Conservation (phyloP, 768 basidiomycete species). For the Kondoa subrosea region DNA sequence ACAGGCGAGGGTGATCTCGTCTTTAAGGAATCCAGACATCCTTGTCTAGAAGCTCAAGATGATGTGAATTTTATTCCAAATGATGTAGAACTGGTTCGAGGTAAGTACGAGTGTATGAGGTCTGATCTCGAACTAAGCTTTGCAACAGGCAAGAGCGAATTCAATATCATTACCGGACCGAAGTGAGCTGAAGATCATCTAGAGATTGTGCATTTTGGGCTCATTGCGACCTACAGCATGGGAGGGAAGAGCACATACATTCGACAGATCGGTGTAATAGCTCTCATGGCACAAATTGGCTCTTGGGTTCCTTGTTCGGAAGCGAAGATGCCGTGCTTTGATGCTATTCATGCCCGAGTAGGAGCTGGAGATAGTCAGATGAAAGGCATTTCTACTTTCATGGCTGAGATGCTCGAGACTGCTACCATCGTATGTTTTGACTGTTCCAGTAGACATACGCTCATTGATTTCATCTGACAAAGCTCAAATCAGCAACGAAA, state of each 20-base stretch:
- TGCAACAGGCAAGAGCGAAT: conserved; percentile 39
- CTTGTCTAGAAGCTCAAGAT: conserved; percentile 90
- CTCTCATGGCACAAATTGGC: conserved; percentile 86
- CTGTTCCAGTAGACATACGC: neutral
- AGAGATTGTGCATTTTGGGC: neutral
- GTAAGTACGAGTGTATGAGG: neutral
- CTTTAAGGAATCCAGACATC: conserved; percentile 75
- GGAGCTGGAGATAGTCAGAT: conserved; percentile 95
- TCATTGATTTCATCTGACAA: too few relatives aligned
- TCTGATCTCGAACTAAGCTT: neutral
- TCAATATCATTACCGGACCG: conserved; percentile 92
- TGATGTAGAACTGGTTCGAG: conserved; percentile 66
- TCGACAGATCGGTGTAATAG: conserved; percentile 86
- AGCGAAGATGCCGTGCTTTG: conserved; percentile 78
- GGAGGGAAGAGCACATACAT: conserved; percentile 97
- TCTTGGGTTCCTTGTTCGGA: conserved; percentile 84
- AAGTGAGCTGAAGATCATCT: conserved; percentile 36
- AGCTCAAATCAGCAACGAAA: conserved; percentile 59
- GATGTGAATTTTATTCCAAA: conserved; percentile 90
- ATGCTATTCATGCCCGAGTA: conserved; percentile 85
- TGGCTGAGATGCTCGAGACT: conserved; percentile 97
- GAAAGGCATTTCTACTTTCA: conserved; percentile 95
- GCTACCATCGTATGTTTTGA: too few relatives aligned
- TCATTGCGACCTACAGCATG: conserved; percentile 38
- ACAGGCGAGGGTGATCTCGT: conserved; percentile 66